Base-by-base conservation (phyloP, 148 eudicot genomes). In the Chenopodium quinoa region DNA sequence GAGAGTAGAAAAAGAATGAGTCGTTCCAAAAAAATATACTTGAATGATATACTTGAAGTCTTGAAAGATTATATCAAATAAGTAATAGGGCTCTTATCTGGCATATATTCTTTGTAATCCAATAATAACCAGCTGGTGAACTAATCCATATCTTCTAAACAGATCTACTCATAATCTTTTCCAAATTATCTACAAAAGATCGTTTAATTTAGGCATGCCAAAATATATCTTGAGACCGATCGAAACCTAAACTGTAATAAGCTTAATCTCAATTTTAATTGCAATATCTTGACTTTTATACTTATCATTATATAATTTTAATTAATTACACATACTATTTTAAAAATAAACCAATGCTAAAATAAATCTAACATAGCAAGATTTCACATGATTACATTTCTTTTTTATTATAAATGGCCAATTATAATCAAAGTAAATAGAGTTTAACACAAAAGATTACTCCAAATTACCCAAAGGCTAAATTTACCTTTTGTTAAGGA, bases 91-190 rank as follows among this genome's bases (percentile, higher is more conserved):
- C 23, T 67, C 79, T 83, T 76, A 79, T 83, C 82, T 75, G 82
- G 70, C 86, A 83, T 47, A 83, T 79, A 69, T 68, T 69, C 76
- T 68, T 54, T 58, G 12, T 37, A 64, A 74, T 74, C 78, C 78
- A 83, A 75, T 77, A 7, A 48, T 75, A 62, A 17, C 34, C 8
- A 75, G 12, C 23, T 48, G 23, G 25, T 71, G 48, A 78, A 62
- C 31, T 8, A 40, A 64, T 76, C 76, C 80, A 58, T 56, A 76
- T 69, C 67, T 62, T 47, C 44, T n/a, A 27, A 44, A 74, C 27
- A 73, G 54, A 74, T 81, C 56, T 50, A 50, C 82, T 64, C 71
- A 73, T 37, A 32, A 46, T 47, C 73, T 47, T 44, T 16, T 3
- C n/a, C 27, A 23, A 19, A 19, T 66, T 40, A 63, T 72, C 29